Evolutionary conservation across 768 basidiomycete genomes (phyloP).

Genomic region (Suillus subaureus): DNA sequence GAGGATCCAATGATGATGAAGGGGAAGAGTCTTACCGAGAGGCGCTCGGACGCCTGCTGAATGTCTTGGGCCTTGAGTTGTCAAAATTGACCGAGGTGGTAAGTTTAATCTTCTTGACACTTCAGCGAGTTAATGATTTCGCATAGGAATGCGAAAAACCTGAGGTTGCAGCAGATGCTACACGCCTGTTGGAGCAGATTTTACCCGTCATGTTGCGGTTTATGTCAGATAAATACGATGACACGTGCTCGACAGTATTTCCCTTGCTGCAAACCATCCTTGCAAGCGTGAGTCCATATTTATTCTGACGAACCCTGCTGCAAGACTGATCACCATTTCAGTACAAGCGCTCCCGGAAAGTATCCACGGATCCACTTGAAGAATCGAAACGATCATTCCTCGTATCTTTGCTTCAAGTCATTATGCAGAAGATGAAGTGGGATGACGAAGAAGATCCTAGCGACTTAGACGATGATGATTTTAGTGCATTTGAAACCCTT

Average conservation of each 20-base stretch:
- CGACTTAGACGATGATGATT: constrained; percentile 89
- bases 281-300: constrained; percentile 53
- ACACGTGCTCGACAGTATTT: constrained; percentile 85
- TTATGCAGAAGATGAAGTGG: constrained; percentile 91
- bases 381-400: constrained; percentile 77
- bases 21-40: constrained; percentile 90
- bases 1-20: constrained; percentile 77
- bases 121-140: constrained; percentile 11
- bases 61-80: constrained; percentile 80
- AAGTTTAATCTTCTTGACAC: constrained; percentile 6
- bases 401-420: constrained; percentile 70
- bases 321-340: constrained; percentile 32
- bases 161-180: constrained; percentile 65
- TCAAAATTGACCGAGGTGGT: constrained; percentile 80
- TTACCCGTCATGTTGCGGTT: constrained; percentile 86
- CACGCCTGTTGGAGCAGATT: constrained; percentile 60
- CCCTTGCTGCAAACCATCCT: constrained; percentile 78
- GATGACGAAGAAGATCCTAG: constrained; percentile 75
- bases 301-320: not conserved
- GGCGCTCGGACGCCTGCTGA: constrained; percentile 82
- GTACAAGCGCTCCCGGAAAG: constrained; percentile 80
- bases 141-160: constrained; percentile 61
- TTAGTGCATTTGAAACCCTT: constrained; percentile 78
- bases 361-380: constrained; percentile 62
- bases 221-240: constrained; percentile 88